Base-by-base conservation (phyloP, 2,329 filamentous ascomycete species). In the Exophiala alcalophila region DNA sequence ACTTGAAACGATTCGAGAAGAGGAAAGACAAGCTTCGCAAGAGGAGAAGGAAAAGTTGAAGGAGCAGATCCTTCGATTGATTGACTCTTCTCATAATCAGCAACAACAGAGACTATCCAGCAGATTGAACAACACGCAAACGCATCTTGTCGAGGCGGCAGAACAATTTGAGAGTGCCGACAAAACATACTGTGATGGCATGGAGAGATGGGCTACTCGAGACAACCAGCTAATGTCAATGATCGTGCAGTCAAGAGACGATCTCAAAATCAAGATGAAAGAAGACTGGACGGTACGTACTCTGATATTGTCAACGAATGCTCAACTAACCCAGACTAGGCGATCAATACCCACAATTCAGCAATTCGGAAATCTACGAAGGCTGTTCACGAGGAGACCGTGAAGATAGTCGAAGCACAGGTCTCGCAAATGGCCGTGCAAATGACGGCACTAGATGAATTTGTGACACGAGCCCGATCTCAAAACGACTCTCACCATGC, bases 401-500 rank as follows among this genome's bases (percentile, higher is more conserved):
- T 95, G 20, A 83, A 83, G 5, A 91, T 94, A 44, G 90, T 97
- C 9, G 86, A 91, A 58, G 83, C 85, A 44, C 92, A 98, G 66
- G 86, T 94, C 68, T 76, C 78, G 42, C 86, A 94, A 54, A 84
- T 98, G 60, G 83, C 86, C 48, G 77, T 74, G n/a, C 88, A 97
- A 64, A 90, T 98, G 78, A 79, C 82, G 43, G 86, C 87, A 1
- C 76, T 98, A 5, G 91, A 97, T 58, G 86, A 91, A 53, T 95
- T 96, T 57, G 88, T 97, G 26, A 77, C 83, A 21, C 81, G 86
- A 21, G 89, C 94, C 35, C 80, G 83, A 47, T 78, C 78, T 1
- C 84, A 94, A 58, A 97, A 95, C 61, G 79, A 83, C 20, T 72
- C 73, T 12, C 88, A 94, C 59, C 83, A 92, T 61, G 73, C 80